Percentiles rank a stretch among this genome's conserved stretches.
phyloP scores from a whole-genome alignment of 495 filamentous ascomycete genomes.

The Hypoxylon fragiforme region DNA sequence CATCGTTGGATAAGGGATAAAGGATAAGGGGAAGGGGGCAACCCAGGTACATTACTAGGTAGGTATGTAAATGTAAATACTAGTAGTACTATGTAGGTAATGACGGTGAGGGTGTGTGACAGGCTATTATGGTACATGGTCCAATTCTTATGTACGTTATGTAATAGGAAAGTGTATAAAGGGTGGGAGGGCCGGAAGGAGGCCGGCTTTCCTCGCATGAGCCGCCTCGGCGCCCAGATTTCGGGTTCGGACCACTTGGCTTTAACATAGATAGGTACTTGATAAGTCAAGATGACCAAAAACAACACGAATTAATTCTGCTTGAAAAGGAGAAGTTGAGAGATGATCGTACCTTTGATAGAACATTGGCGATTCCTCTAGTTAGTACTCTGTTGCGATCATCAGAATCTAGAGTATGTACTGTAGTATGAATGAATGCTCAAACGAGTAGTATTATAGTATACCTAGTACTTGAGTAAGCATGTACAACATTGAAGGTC shows the following conservation, averaged over 20 bases:
- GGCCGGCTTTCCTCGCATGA: conserved; percentile 8
- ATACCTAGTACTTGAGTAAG: no score
- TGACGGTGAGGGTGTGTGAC: not conserved
- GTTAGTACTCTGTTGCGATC: not conserved
- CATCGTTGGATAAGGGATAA: no score
- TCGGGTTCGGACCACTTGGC: conserved; percentile 9
- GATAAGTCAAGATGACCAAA: no score
- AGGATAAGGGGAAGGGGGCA: no score
- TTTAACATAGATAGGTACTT: no score
- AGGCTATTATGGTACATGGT: conserved; percentile 11
- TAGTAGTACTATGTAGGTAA: no score
- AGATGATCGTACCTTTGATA: not conserved
- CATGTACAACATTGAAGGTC: not conserved
- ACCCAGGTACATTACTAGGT: no score
- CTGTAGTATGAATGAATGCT: no score
- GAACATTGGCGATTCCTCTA: not conserved
- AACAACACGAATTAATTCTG: not conserved
- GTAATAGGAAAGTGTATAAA: conserved; percentile 25
- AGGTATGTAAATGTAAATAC: no score
- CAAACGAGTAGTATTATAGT: no score
- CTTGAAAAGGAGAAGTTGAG: not conserved
- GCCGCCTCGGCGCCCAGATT: conserved; percentile 13
- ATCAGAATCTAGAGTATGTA: no score
- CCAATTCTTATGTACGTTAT: conserved; percentile 10
- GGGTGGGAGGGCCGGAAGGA: conserved; percentile 4